Evolutionary conservation across 805 yeast genomes (phyloP), one percentile per base, ranked within the genome.

Genomic region (Pichia gijzeniarum): DNA sequence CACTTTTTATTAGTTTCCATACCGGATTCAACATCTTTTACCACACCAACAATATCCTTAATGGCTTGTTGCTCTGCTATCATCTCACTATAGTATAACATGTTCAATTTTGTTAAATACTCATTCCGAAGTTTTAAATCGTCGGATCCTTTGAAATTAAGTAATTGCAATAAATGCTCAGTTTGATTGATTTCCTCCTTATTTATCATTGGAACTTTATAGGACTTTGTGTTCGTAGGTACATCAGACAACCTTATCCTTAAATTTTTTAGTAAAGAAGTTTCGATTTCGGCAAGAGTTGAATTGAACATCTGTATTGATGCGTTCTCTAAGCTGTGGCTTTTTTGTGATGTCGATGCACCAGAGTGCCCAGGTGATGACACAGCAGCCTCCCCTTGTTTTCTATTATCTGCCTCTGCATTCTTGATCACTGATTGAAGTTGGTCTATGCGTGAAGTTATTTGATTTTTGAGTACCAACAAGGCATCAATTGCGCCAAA

Each of bases 81-180:
- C 28, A 63, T 48, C 43, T 64, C 67, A 35, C 58, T 59, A 40
- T 59, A 59, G 35, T 64, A 64, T 1, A 58, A 41, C 25, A 52
- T 43, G 35, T 63, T 64, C 27, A 63, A 46, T 34, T 59, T 52
- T 2, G 51, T 42, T 14, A 65, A 51, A 6, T 53, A 42, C 1
- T 57, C 57, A 43, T 61, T 67, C 45, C 66, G 67, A 10, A 56
- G 36, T 33, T 57, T 58, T 14, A 59, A 54, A 17, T 65, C 67
- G 34, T 40, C 52, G 40, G 33, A 54, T 37, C 59, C 61, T 32
- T 57, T 55, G 40, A 63, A 56, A 41, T 58, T 59, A 13, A 64
- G 45, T 20, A 61, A 32, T 40, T 62, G 66, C 13, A 64, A 44
- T 14, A 58, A 51, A 39, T 63, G 67, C 35, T 63, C 66, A 12